Percentiles rank a stretch among this genome's conserved stretches.
These are phyloP conservation scores for Salinomyces thailandicus DNA, from an alignment of 2,329 filamentous ascomycete genomes.

Conservation along the genomic window DNA sequence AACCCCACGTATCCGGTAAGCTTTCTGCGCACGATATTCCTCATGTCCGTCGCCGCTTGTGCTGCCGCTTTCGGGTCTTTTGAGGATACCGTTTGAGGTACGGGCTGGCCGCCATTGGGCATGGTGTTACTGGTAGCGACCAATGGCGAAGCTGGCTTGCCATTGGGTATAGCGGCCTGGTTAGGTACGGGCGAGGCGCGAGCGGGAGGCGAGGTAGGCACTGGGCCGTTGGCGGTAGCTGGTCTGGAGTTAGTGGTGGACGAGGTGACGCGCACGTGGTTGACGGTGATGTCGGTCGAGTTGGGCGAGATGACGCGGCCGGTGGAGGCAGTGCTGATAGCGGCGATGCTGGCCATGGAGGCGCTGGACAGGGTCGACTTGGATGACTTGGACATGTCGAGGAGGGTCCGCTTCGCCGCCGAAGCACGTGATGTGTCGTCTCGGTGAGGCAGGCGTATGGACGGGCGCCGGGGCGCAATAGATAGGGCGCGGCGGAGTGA, in stretches of 20 bases:
- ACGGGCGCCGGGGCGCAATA: conserved; percentile 8
- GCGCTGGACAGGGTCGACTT: conserved; percentile 11
- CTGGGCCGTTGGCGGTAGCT: conserved; percentile 36
- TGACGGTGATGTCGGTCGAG: conserved; percentile 13
- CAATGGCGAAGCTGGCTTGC: conserved; percentile 44
- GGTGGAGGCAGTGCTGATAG: conserved; percentile 9
- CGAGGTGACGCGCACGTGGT: conserved; percentile 9
- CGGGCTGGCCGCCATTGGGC: conserved; percentile 37
- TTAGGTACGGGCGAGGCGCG: conserved; percentile 38
- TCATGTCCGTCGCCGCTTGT: conserved; percentile 47
- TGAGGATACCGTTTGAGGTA: conserved; percentile 50
- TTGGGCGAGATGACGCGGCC: conserved; percentile 15
- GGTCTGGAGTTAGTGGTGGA: conserved; percentile 14
- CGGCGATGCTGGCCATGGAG: conserved; percentile 7
- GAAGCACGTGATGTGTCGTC: conserved; percentile 6
- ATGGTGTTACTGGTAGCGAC: conserved; percentile 50
- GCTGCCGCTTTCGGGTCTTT: conserved; percentile 52
- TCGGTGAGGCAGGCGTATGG: conserved; percentile 1
- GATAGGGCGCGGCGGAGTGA: conserved; percentile 7
- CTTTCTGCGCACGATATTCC: conserved; percentile 97
- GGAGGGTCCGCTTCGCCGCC: neutral
- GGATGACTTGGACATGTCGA: conserved; percentile 1
- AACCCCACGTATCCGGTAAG: conserved; percentile 97
- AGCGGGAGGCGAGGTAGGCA: conserved; percentile 31
- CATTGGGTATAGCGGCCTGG: conserved; percentile 33